Evolutionary conservation across 1,284 basidiomycete species (phyloP), one percentile per base, ranked within the genome.

Genomic region (Trichosporon sp.): DNA sequence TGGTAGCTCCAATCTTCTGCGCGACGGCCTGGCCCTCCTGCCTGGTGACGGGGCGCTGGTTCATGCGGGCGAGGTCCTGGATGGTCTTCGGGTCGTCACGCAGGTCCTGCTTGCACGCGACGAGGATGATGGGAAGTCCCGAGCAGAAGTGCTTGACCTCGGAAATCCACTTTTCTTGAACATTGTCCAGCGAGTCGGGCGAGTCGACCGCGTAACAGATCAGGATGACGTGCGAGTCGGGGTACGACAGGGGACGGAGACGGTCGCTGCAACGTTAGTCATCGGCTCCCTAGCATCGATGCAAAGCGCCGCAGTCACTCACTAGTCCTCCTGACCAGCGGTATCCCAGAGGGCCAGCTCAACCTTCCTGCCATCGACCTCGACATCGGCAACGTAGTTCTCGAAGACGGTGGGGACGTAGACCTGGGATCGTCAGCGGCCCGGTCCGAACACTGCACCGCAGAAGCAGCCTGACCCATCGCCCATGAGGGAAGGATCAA

Each of bases 111-210:
- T 96, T 96, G 87, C 92, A 95, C 7, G 92, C 93, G 72, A 96
- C 92, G 68, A 96, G 89, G 79, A 95, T 90, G 85, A 94, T 89
- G 67, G 93, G 93, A 53, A 94, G 85, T 70, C 89, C 90, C 62
- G 90, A 87, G 82, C 93, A 95, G 85, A 95, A 96, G 84, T 96
- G 93, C 84, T 92, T 89, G 63, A 96, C 93, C 81, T 96, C 93
- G 15, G 93, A 92, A 78, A 93, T 92, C 93, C 93, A 96, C 92
- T 95, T 96, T 85, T 95, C 93, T 85, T 95, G 92, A 38, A 96
- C 92, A 86, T 96, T 96, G 85, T 95, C 93, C 73, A 96, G 86
- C 65, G 92, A 94, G 81, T 94, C 92, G 38, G 94, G 93, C 67
- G 90, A 92, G 86, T 96, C 93, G 74, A 95, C 89, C 53, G 93